Evolutionary conservation across 192 early-diverging fungal species (phyloP), one percentile per base, ranked within the genome.

Genomic region (Umbelopsis ramanniana): DNA sequence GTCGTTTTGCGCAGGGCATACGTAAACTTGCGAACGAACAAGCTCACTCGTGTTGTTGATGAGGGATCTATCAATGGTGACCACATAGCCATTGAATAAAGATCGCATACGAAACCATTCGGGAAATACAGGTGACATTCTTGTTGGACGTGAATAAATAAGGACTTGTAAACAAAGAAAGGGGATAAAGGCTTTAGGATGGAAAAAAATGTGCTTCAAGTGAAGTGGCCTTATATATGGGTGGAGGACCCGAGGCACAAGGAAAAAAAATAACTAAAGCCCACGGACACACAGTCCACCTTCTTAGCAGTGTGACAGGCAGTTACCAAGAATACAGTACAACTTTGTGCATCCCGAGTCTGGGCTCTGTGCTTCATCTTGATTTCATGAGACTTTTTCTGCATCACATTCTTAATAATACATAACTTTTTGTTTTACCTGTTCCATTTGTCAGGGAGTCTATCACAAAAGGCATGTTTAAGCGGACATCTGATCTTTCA

Each of bases 21-120:
- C 52, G 21, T 55, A 54, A 7, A 74, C 72, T 71, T 73, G 75
- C 26, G 74, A 70, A 47, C 77, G 46, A 21, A 46, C 1, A 10
- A 50, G n/a, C 3, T 74, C 66, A 19, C 24, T 14, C 24, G 50
- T 60, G 26, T 72, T 60, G 2, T 53, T 33, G 14, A 19, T 10
- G 9, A 70, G 24, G n/a, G 26, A 48, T 68, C 40, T 26, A 43
- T 66, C 50, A 22, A 71, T 72, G 40, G 78, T 33, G 3, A 76
- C 63, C 19, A 80, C 79, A 15, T 76, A 68, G 21, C 75, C 75
- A 29, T 70, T 76, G 8, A 29, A 43, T 6, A 67, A 52, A n/a
- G 74, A 73, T 69, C 71, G 71, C 24, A 80, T 80, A 50, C 76
- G 73, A 68, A 80, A 80, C 74, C 75, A 80, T 23, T 67, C 75